These are phyloP conservation scores for Eucalyptus curtisii DNA, from an alignment of 345 rosid genomes.

Conservation along the genomic window DNA sequence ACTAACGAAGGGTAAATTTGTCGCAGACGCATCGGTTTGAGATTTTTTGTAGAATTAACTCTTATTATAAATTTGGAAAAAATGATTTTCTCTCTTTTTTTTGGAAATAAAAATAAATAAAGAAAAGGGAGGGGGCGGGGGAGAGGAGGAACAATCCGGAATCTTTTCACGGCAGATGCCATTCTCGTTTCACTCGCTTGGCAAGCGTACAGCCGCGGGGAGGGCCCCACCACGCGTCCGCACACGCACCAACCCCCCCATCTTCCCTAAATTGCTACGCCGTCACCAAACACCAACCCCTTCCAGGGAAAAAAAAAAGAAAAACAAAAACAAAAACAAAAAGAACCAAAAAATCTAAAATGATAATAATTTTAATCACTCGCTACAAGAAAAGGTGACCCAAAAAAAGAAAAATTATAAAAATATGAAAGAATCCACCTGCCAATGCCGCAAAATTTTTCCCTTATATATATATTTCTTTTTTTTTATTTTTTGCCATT, in stretches of 20 bases:
- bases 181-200: background rate
- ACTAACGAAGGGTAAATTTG: fast-evolving
- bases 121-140: background rate
- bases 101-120: background rate
- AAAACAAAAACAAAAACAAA: fast-evolving
- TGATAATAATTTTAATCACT: too few species aligned
- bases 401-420: too few species aligned
- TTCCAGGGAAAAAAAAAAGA: background rate
- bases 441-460: background rate
- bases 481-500: background rate
- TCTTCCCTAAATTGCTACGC: background rate
- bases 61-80: background rate
- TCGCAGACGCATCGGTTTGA: fast-evolving
- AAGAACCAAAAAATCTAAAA: background rate
- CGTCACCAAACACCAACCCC: background rate
- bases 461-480: background rate
- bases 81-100: background rate
- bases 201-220: background rate
- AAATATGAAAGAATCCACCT: background rate
- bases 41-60: too few species aligned
- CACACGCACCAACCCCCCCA: background rate
- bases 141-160: background rate
- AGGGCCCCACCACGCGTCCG: background rate
- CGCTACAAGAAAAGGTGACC: too few species aligned
- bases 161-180: background rate